phyloP scores from a whole-genome alignment of 345 rosid genomes.

The Gossypium anomalum region DNA sequence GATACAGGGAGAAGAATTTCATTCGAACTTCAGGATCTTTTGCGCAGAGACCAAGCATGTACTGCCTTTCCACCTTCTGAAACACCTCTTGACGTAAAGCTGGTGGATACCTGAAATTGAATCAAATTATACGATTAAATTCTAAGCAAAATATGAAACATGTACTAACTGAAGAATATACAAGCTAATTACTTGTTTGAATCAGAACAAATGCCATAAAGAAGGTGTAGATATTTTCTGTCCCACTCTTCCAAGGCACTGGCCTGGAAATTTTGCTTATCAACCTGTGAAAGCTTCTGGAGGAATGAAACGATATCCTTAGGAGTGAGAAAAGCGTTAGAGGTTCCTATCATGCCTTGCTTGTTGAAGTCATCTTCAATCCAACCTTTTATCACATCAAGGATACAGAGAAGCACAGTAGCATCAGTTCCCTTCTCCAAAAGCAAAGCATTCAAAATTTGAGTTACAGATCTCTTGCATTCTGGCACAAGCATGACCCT shows the following conservation, averaged over 20 bases:
- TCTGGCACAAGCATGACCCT: slow-evolving; percentile 83
- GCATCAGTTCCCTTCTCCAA: slow-evolving; percentile 93
- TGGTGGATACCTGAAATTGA: slow-evolving; percentile 52
- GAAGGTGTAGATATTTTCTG: slow-evolving; percentile 85
- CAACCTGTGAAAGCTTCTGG: slow-evolving; percentile 86
- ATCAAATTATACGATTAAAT: slow-evolving; percentile 21
- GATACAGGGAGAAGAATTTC: slow-evolving; percentile 82
- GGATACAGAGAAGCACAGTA: slow-evolving; percentile 85
- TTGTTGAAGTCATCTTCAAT: slow-evolving; percentile 74
- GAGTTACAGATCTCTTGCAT: slow-evolving; percentile 78
- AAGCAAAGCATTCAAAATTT: slow-evolving; percentile 69
- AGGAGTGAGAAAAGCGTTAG: slow-evolving; percentile 54
- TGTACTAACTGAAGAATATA: slow-evolving; percentile 11
- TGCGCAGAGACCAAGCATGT: slow-evolving; percentile 94
- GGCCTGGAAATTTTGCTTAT: slow-evolving; percentile 67
- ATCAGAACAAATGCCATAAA: slow-evolving; percentile 84
- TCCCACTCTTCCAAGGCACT: slow-evolving; percentile 89
- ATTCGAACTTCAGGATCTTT: slow-evolving; percentile 88
- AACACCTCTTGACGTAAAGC: slow-evolving; percentile 85
- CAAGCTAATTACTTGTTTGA: slow-evolving; percentile 59
- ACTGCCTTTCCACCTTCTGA: slow-evolving; percentile 95
- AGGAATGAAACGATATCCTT: slow-evolving; percentile 85
- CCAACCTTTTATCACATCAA: slow-evolving; percentile 89
- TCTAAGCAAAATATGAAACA: slow-evolving; percentile 14
- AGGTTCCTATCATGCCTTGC: slow-evolving; percentile 46